A percentile compares a stretch with the other conserved stretches of the same genome.
phyloP scores from a whole-genome alignment of 208 protist species.

The Crithidia acanthocephali region DNA sequence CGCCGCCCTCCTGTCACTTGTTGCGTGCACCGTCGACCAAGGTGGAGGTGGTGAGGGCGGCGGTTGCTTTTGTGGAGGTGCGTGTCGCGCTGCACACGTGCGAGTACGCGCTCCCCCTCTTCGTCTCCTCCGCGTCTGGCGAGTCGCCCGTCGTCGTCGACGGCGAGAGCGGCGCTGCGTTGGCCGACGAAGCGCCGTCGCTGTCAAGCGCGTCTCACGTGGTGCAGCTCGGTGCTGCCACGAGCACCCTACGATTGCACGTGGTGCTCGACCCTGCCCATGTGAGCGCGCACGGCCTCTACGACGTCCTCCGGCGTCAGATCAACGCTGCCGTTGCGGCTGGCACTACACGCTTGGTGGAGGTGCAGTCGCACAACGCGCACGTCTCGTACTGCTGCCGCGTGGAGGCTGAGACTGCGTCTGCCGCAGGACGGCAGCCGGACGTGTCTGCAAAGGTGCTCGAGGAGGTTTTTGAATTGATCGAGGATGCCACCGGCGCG shows the following conservation, averaged over 20 bases:
- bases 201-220: slow-evolving; percentile 2
- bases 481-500: slow-evolving; percentile 59
- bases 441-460: slow-evolving; percentile 21
- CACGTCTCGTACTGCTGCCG: slow-evolving; percentile 41
- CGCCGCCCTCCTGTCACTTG: background rate
- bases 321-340: slow-evolving; percentile 13
- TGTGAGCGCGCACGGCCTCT: slow-evolving; percentile 24
- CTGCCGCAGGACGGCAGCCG: background rate
- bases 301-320: slow-evolving; percentile 24
- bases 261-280: slow-evolving; percentile 23
- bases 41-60: slow-evolving; percentile 18
- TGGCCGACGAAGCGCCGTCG: background rate
- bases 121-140: slow-evolving; percentile 13
- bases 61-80: slow-evolving; percentile 17
- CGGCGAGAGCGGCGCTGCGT: slow-evolving; percentile 18
- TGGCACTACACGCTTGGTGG: slow-evolving; percentile 29
- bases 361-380: slow-evolving; percentile 34
- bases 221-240: slow-evolving; percentile 20
- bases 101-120: slow-evolving; percentile 11
- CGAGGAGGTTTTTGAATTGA: slow-evolving; percentile 43
- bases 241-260: slow-evolving; percentile 19
- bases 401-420: background rate
- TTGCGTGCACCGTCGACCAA: slow-evolving; percentile 4
- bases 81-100: slow-evolving; percentile 28
- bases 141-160: slow-evolving; percentile 13